These are phyloP conservation scores for Malania oleifera DNA, from an alignment of 164 flowering plant species.

Conservation along the genomic window DNA sequence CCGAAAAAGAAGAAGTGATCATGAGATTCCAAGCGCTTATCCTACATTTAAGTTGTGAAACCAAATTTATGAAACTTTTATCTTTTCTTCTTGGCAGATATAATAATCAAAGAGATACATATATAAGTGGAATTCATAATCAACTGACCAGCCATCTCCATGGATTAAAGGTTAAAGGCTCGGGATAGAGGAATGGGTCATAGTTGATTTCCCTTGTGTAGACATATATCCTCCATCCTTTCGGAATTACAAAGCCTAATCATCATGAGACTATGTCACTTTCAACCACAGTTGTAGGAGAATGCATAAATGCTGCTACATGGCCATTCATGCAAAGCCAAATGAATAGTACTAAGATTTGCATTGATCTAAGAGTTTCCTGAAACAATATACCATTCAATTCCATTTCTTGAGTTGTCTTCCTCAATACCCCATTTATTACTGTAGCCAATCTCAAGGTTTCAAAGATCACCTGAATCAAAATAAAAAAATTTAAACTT, in stretches of 20 bases:
- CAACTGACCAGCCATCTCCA: conserved; percentile 61
- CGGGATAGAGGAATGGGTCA: conserved; percentile 41
- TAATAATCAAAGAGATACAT: no score
- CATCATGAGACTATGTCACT: no score
- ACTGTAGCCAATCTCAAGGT: conserved; percentile 45
- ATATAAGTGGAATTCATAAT: not conserved
- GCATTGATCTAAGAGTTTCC: not conserved
- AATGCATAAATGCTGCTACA: no score
- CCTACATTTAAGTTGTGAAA: conserved; percentile 16
- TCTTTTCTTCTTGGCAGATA: no score
- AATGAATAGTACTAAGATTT: no score
- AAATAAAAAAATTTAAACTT: not conserved
- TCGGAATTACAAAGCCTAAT: conserved; percentile 48
- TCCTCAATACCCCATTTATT: conserved; percentile 50
- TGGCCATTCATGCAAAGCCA: no score
- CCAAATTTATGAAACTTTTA: no score
- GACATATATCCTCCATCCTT: conserved; percentile 59
- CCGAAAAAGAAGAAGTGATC: conserved; percentile 35
- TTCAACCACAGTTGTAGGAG: not conserved
- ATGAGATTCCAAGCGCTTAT: conserved; percentile 26
- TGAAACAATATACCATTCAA: conserved; percentile 31
- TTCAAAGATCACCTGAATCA: conserved; percentile 43
- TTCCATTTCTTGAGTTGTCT: conserved; percentile 39
- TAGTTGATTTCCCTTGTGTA: conserved; percentile 47
- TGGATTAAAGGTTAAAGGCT: conserved; percentile 48